These are phyloP conservation scores for Phaeosphaeriaceae sp. DNA, from an alignment of 2,329 filamentous ascomycete species.

Conservation along the genomic window DNA sequence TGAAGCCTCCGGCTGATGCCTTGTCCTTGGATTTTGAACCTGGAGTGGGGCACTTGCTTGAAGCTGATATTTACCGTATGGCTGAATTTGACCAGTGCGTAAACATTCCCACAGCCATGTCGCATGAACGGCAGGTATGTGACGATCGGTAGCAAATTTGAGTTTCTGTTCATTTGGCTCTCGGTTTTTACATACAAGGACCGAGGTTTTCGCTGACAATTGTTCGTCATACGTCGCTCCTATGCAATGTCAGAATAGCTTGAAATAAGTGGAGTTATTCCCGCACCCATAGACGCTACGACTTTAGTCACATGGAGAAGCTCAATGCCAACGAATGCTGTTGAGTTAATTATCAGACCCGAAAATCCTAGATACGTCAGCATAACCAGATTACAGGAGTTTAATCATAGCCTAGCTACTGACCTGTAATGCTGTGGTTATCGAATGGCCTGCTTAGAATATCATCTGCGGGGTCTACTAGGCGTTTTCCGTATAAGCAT, in stretches of 20 bases:
- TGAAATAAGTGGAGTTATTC: constrained; percentile 7
- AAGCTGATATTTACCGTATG: constrained; percentile 53
- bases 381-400: constrained; percentile 7
- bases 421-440: constrained; percentile 68
- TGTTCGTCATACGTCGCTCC: constrained; percentile 81
- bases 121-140: constrained; percentile 78
- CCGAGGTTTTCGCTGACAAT: constrained; percentile 72
- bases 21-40: constrained; percentile 19
- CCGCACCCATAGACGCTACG: constrained; percentile 70
- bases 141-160: constrained; percentile 74
- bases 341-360: constrained; percentile 75
- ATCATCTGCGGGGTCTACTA: constrained; percentile 72
- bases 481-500: constrained; percentile 77
- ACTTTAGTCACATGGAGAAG: constrained; percentile 82
- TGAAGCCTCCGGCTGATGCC: constrained; percentile 17
- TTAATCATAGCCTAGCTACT: constrained; percentile 12
- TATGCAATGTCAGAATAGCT: constrained; percentile 32
- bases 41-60: constrained; percentile 19
- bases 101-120: constrained; percentile 90
- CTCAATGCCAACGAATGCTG: constrained; percentile 83
- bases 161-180: constrained; percentile 74
- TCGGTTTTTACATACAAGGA: constrained; percentile 74
- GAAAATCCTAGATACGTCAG: constrained; percentile 62
- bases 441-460: constrained; percentile 79
- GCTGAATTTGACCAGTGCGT: constrained; percentile 55